Base-by-base conservation (phyloP, 2,329 filamentous ascomycete genomes). In the Chaetomiaceae sp. region DNA sequence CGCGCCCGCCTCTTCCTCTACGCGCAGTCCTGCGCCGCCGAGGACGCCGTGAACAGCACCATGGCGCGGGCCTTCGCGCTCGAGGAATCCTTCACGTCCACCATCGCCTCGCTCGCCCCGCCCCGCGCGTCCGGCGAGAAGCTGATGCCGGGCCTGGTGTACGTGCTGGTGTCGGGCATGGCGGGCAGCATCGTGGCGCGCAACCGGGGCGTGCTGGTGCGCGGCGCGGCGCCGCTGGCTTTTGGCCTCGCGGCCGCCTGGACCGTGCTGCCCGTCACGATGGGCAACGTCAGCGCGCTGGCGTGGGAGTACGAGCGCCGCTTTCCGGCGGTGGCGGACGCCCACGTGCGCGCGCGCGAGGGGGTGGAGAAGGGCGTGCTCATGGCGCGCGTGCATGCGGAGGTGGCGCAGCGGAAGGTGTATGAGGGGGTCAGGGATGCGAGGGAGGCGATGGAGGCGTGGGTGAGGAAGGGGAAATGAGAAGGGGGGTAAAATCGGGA, bases 111-210 rank as follows among this genome's bases (percentile, higher is more conserved):
- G 18, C 78, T 98, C 32, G 93, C 90, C 17, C 93, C 93, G 24
- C 75, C 89, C 30, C 84, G 83, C 60, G 85, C 91, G 68, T 87
- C 82, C 50, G 87, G 86, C 64, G 93, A 98, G 74, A 82, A 83
- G 63, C 77, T 98, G 47, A 83, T 97, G 69, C 93, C 93, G 27
- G 91, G 91, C 20, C 75, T 82, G 49, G 81, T 97, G 57, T 97
- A 97, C 70, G 89, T 97, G 38, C 78, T 96, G 24, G 90, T 98
- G 38, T 84, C 90, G 34, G 83, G 88, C 59, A 96, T 98, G 90
- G 88, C 93, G 29, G 93, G 91, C 58, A 89, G 82, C 67, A 97
- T 98, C 64, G 73, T 96, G 45, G 81, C 87, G 45, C 82, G 91
- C 53, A 94, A 95, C 73, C 83, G 91, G 58, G 90, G 86, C 66